Evolutionary conservation across 2,329 filamentous ascomycete genomes (phyloP), one percentile per base, ranked within the genome.

Genomic region (Elsinoe ampelina): DNA sequence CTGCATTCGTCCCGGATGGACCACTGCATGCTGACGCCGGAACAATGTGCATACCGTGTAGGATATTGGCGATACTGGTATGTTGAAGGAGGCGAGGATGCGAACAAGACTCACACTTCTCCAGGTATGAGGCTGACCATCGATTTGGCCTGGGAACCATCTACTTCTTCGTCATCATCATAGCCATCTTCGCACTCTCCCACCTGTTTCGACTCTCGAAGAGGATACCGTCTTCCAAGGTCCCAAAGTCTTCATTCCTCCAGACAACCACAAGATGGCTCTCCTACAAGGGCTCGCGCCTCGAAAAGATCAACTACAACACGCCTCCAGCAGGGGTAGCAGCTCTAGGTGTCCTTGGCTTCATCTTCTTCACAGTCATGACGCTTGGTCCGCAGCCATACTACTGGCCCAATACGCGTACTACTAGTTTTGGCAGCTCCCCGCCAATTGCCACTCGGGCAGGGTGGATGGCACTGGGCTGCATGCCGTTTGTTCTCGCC

Each of bases 401-500:
- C 65, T 82, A 81, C 69, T 81, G 79, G 79, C 75, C 77, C 0
- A 75, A 72, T 50, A 71, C 70, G 41, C 35, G 15, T 11, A 39
- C 26, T 5, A 58, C 71, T 2, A 67, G 63, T 30, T 81, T 72
- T 61, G 79, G 78, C 7, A 92, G 92, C 41, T 95, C 92, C 0
- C 92, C 92, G 22, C 92, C 92, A 0, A 70, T 97, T 57, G 89
- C 91, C 10, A 83, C 96, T 59, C 81, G 92, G 62, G 79, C 90
- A 6, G 92, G 92, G 51, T 96, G 96, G 92, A 82, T 96, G 58
- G 85, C 91, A 11, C 85, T 96, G 12, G 88, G 92, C 11, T 81
- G 95, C 78, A 85, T 92, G 43, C 92, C 92, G 0, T 96, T 91
- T 89, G 92, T 96, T 61, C 76, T 95, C 51, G 89, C 85, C 15